A percentile compares a stretch with the other conserved stretches of the same genome.
phyloP scores from a whole-genome alignment of 768 basidiomycete species.

The Mycena amicta region DNA sequence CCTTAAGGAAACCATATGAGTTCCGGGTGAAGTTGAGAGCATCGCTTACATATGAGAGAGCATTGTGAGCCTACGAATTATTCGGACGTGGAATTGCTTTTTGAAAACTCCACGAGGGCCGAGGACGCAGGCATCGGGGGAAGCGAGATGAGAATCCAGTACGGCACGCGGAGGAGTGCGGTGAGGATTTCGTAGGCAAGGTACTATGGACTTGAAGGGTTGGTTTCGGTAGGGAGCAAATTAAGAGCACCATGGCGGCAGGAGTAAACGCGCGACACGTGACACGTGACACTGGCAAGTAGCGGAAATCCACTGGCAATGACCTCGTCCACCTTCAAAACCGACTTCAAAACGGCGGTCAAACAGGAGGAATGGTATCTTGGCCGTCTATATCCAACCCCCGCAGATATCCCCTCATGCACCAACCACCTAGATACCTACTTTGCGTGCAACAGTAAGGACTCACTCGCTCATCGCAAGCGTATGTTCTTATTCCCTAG shows the following conservation, averaged over 20 bases:
- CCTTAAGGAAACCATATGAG: conserved; percentile 26
- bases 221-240: conserved; percentile 37
- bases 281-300: not conserved
- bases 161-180: conserved; percentile 46
- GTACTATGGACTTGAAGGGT: conserved; percentile 53
- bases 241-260: too few species aligned
- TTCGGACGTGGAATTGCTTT: conserved; percentile 40
- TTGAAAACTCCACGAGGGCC: conserved; percentile 47
- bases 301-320: not conserved
- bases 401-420: conserved; percentile 83
- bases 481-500: conserved; percentile 40
- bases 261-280: not conserved
- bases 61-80: conserved; percentile 32
- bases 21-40: not conserved
- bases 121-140: conserved; percentile 47
- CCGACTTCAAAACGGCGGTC: conserved; percentile 57
- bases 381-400: conserved; percentile 65
- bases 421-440: conserved; percentile 74
- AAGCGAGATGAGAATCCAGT: conserved; percentile 46
- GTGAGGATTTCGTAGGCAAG: conserved; percentile 43
- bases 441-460: conserved; percentile 67
- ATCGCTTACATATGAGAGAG: not conserved
- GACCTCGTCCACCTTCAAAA: conserved; percentile 49
- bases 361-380: conserved; percentile 73
- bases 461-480: not conserved